Conservation (phyloP, 2,329 filamentous ascomycete species). For the Neofusicoccum parvum region DNA sequence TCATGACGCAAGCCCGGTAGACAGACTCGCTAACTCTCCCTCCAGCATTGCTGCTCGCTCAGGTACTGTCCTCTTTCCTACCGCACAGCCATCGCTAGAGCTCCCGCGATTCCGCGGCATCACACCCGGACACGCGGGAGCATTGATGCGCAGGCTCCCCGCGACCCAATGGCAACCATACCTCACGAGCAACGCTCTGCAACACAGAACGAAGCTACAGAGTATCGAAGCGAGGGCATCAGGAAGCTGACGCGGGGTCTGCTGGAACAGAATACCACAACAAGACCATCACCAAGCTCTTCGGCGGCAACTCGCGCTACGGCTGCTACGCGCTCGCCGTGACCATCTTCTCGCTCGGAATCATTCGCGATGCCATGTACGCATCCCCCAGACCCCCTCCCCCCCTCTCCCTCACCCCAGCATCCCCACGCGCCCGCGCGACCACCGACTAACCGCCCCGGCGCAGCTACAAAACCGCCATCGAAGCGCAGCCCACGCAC, state of each 20-base stretch:
- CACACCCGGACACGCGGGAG: neutral
- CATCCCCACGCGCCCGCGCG: slow-evolving; percentile 27
- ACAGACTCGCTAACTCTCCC: slow-evolving; percentile 21
- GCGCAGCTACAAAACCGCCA: slow-evolving; percentile 79
- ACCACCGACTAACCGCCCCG: slow-evolving; percentile 12
- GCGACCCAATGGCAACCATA: neutral
- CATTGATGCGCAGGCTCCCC: neutral
- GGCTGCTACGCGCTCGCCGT: slow-evolving; percentile 90
- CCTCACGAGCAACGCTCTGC: neutral
- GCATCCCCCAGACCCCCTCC: slow-evolving; percentile 21
- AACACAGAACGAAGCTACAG: slow-evolving; percentile 14
- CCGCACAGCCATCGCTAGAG: slow-evolving; percentile 21
- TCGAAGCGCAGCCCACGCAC: slow-evolving; percentile 74
- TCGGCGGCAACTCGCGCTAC: slow-evolving; percentile 72
- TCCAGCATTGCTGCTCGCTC: slow-evolving; percentile 77
- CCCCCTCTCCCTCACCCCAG: neutral
- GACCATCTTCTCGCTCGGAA: slow-evolving; percentile 88
- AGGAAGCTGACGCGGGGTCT: neutral
- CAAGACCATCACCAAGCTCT: slow-evolving; percentile 84
- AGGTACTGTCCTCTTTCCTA: slow-evolving; percentile 55
- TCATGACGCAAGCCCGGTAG: neutral
- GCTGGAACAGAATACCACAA: slow-evolving; percentile 78
- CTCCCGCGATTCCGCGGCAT: neutral
- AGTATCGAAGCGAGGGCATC: neutral
- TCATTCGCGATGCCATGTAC: slow-evolving; percentile 72